Percentiles rank a stretch among this genome's conserved stretches.
Evolutionary conservation across 2,329 filamentous ascomycete genomes (phyloP).

Genomic region (Xenoacremonium recifei): DNA sequence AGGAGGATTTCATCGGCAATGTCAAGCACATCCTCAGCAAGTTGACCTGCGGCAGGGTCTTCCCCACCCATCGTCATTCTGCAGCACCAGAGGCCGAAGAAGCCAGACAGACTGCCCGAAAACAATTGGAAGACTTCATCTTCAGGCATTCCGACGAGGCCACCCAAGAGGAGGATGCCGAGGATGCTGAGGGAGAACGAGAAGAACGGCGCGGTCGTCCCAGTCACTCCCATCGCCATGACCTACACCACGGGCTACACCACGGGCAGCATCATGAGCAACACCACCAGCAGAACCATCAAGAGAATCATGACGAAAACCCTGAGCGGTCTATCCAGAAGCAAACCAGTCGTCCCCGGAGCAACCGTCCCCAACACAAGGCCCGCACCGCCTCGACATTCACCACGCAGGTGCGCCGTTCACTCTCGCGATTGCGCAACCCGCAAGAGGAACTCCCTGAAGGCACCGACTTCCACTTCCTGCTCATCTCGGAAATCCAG

Average conservation of each 20-base stretch:
- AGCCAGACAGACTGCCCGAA: neutral
- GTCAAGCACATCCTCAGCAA: constrained; percentile 42
- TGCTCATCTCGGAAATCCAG: constrained; percentile 72
- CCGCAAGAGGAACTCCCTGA: constrained; percentile 38
- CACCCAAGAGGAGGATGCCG: neutral
- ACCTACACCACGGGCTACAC: neutral
- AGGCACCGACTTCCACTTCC: constrained; percentile 54
- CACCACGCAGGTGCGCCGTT: constrained; percentile 35
- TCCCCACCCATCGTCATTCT: constrained; percentile 20
- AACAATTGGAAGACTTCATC: constrained; percentile 4
- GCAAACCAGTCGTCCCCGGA: constrained; percentile 1
- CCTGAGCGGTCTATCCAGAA: constrained; percentile 3
- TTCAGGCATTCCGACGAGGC: neutral
- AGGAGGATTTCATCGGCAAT: constrained; percentile 46
- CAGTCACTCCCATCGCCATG: neutral
- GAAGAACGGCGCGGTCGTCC: neutral
- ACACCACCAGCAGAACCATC: too few relatives aligned
- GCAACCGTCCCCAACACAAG: constrained; percentile 16
- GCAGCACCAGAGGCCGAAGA: neutral
- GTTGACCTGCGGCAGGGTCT: constrained; percentile 44
- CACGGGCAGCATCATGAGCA: too few relatives aligned
- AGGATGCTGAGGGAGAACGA: neutral
- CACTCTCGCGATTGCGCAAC: constrained; percentile 34
- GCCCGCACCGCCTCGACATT: constrained; percentile 16
- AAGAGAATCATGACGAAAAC: too few relatives aligned